phyloP scores from a whole-genome alignment of 805 yeast species.

The Priceomyces medius region DNA sequence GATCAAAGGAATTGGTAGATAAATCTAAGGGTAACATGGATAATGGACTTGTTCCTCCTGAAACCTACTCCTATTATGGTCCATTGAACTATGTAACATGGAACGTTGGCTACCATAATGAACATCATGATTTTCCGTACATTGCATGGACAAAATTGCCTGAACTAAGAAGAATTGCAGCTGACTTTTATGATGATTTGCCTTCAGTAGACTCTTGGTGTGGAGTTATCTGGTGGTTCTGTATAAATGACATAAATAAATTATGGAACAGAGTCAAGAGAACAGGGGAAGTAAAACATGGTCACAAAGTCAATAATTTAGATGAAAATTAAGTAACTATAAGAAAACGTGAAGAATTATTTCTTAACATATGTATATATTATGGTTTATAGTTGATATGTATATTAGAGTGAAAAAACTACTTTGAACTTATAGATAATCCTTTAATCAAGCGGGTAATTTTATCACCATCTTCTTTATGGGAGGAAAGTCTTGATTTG shows the following conservation, averaged over 20 bases:
- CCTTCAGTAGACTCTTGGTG: slow-evolving; percentile 80
- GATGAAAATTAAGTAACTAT: slow-evolving; percentile 10
- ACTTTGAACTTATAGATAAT: slow-evolving; percentile 27
- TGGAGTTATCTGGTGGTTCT: slow-evolving; percentile 69
- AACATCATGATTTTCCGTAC: slow-evolving; percentile 94
- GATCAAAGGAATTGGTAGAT: slow-evolving; percentile 34
- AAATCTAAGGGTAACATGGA: slow-evolving; percentile 23
- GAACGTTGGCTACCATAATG: slow-evolving; percentile 94
- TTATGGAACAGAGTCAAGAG: slow-evolving; percentile 85
- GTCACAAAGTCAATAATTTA: slow-evolving; percentile 21
- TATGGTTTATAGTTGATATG: slow-evolving; percentile 1
- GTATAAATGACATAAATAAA: slow-evolving; percentile 62
- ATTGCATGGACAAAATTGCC: slow-evolving; percentile 86
- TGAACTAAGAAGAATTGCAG: slow-evolving; percentile 60
- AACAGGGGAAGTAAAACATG: slow-evolving; percentile 37
- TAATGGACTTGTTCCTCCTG: slow-evolving; percentile 51
- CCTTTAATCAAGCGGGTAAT: slow-evolving; percentile 62
- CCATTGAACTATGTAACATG: slow-evolving; percentile 73
- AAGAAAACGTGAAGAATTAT: background rate
- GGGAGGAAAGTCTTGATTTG: slow-evolving; percentile 30
- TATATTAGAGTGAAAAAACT: background rate
- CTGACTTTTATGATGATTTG: slow-evolving; percentile 77
- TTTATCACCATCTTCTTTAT: slow-evolving; percentile 57
- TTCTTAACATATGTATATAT: slow-evolving; percentile 6
- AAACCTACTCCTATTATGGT: slow-evolving; percentile 89